A percentile compares a stretch with the other conserved stretches of the same genome.
phyloP scores from a whole-genome alignment of 352 stramenopile genomes.

The Peronospora tabacina region DNA sequence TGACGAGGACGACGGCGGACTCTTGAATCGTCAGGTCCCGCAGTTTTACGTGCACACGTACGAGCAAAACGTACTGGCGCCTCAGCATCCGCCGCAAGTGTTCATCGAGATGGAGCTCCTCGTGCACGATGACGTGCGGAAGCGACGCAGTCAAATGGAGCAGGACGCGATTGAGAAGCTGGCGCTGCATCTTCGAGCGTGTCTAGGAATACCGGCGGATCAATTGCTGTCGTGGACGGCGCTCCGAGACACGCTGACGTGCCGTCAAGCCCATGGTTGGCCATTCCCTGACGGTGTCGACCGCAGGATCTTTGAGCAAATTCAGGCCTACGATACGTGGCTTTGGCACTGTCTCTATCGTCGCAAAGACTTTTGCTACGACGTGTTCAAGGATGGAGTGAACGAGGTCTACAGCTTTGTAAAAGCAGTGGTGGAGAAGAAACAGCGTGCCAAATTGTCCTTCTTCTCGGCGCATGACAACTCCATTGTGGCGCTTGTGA shows the following conservation, averaged over 20 bases:
- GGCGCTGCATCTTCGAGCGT: constrained; percentile 27
- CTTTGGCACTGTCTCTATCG: constrained; percentile 75
- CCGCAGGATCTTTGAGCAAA: constrained; percentile 43
- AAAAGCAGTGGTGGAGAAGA: constrained; percentile 33
- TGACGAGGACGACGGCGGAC: constrained; percentile 7
- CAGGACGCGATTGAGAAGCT: constrained; percentile 33
- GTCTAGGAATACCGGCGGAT: constrained; percentile 41
- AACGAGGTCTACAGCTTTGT: constrained; percentile 48
- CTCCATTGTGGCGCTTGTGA: constrained; percentile 71
- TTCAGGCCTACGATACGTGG: constrained; percentile 69
- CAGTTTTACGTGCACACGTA: constrained; percentile 60
- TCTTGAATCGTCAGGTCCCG: constrained; percentile 8
- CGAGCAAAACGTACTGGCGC: constrained; percentile 54
- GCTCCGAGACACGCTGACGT: constrained; percentile 61
- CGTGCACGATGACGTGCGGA: constrained; percentile 47
- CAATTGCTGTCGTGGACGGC: constrained; percentile 62
- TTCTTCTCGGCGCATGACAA: constrained; percentile 85
- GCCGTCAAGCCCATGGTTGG: constrained; percentile 47
- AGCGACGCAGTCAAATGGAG: constrained; percentile 20
- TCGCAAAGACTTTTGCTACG: constrained; percentile 48
- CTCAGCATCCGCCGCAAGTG: constrained; percentile 48
- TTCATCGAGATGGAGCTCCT: constrained; percentile 69
- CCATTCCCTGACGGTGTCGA: constrained; percentile 64
- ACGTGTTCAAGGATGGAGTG: constrained; percentile 57
- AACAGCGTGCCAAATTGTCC: constrained; percentile 42